Conservation (phyloP, 257 asterid genomes). For the Ilex aquifolium region DNA sequence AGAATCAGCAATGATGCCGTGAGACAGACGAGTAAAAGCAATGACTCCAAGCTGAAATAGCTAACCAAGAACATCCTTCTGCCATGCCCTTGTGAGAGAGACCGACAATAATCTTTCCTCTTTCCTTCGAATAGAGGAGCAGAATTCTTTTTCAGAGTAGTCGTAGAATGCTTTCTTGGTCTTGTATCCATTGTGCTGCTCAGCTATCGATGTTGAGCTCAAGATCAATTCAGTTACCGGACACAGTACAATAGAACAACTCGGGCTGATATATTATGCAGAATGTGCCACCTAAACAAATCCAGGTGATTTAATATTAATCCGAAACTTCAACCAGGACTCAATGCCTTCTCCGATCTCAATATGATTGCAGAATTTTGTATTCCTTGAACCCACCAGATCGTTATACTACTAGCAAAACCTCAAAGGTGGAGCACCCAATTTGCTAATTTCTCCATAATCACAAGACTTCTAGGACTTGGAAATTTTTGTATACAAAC, state of each 20-base stretch:
- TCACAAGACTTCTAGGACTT: no score
- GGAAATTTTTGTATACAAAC: no score
- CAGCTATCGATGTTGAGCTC: background rate
- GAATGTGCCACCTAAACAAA: background rate
- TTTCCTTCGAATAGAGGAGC: conserved; percentile 2
- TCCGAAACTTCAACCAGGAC: no score
- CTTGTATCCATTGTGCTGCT: conserved; percentile 8
- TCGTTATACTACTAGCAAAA: no score
- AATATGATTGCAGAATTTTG: no score
- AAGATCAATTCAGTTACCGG: background rate
- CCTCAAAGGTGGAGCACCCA: no score
- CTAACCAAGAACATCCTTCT: conserved; percentile 6
- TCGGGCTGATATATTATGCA: background rate
- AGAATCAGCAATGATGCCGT: conserved; percentile 19
- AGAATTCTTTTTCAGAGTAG: background rate
- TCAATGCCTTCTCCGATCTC: no score
- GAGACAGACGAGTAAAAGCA: conserved; percentile 19
- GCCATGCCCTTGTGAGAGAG: conserved; percentile 12
- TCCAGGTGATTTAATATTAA: no score
- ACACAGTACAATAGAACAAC: background rate
- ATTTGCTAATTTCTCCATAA: no score
- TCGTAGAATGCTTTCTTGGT: background rate
- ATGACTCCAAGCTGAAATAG: conserved; percentile 21
- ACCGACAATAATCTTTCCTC: conserved; percentile 6
- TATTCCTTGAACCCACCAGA: no score